phyloP scores from a whole-genome alignment of 2,329 filamentous ascomycete species.

The Remersonia thermophila region DNA sequence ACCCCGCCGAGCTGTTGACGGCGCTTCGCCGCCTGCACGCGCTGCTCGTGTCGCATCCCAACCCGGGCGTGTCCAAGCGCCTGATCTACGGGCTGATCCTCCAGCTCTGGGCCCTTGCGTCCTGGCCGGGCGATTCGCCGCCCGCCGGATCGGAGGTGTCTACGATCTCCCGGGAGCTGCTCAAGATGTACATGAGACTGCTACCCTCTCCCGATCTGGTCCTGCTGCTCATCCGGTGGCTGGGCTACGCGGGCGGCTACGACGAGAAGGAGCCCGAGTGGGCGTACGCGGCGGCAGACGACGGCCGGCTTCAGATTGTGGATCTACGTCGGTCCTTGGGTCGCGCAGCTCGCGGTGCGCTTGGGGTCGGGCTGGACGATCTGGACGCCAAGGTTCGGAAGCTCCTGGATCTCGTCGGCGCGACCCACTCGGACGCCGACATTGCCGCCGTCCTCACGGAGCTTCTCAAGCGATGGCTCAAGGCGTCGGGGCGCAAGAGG shows the following conservation, averaged over 20 bases:
- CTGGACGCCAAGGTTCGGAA: constrained; percentile 36
- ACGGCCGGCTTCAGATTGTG: constrained; percentile 41
- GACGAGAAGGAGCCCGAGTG: constrained; percentile 29
- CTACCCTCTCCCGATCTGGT: constrained; percentile 40
- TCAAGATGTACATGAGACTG: constrained; percentile 46
- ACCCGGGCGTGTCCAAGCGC: constrained; percentile 51
- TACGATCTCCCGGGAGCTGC: constrained; percentile 34
- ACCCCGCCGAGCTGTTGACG: constrained; percentile 32
- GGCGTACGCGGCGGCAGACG: constrained; percentile 35
- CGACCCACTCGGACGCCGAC: constrained; percentile 41
- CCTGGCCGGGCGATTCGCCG: constrained; percentile 30
- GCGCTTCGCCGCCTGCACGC: constrained; percentile 43
- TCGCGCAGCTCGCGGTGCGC: no score
- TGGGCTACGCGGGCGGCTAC: constrained; percentile 42
- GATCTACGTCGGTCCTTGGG: constrained; percentile 6
- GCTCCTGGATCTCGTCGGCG: constrained; percentile 37
- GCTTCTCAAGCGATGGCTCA: constrained; percentile 47
- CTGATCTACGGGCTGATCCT: constrained; percentile 46
- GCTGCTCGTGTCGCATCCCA: constrained; percentile 51
- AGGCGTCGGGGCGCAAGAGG: constrained; percentile 18
- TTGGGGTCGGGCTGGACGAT: constrained; percentile 17
- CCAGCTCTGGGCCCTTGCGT: constrained; percentile 51
- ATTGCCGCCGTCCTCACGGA: constrained; percentile 48
- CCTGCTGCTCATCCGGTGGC: constrained; percentile 35
- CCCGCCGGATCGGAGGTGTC: constrained; percentile 25